Evolutionary conservation across 306 rosid species (phyloP).

Genomic region (Vigna angularis): DNA sequence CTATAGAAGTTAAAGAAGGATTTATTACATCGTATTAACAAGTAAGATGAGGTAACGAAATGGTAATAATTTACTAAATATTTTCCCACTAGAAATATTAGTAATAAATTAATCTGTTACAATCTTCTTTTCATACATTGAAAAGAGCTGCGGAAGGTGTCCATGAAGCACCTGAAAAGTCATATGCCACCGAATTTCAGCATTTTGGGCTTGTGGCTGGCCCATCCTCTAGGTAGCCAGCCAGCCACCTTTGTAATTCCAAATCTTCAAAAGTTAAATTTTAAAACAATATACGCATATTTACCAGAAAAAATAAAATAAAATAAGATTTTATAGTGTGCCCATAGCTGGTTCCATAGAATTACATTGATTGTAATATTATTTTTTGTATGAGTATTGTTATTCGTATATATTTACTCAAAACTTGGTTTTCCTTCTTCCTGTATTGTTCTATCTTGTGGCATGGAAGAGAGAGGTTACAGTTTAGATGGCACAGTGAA

Average conservation of each 20-base stretch:
- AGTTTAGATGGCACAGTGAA: slow-evolving; percentile 80
- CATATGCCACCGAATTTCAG: not conserved
- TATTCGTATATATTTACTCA: not conserved
- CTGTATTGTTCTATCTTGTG: not conserved
- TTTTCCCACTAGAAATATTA: no score
- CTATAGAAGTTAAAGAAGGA: no score
- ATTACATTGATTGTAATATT: not conserved
- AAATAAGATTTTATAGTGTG: slow-evolving; percentile 4
- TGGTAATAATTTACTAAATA: no score
- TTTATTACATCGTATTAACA: not conserved
- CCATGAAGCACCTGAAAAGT: slow-evolving; percentile 19
- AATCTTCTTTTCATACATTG: not conserved
- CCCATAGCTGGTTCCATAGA: not conserved
- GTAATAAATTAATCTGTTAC: not conserved
- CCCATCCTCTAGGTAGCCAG: not conserved
- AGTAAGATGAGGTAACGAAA: not conserved
- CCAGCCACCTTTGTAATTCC: not conserved
- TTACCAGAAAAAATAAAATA: not conserved
- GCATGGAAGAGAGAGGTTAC: slow-evolving; percentile 56
- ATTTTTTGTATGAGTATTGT: not conserved
- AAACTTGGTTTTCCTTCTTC: not conserved
- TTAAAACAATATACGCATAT: not conserved
- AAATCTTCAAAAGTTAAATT: not conserved
- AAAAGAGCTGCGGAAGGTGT: not conserved
- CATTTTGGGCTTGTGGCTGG: no score